phyloP scores from a whole-genome alignment of 305 asterid species.

The Coffea humblotiana region DNA sequence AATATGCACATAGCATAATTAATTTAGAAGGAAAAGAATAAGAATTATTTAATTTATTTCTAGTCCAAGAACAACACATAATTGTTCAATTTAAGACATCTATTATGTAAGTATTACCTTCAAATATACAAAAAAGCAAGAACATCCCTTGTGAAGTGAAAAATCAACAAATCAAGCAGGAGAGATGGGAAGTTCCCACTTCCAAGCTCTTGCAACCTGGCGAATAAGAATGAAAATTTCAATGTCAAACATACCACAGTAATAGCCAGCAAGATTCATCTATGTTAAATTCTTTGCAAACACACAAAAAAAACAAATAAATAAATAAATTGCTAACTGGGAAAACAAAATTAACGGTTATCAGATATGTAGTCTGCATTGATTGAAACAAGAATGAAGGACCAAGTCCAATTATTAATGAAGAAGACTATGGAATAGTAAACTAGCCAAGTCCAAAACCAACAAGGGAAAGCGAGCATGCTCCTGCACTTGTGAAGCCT shows the following conservation, averaged over 20 bases:
- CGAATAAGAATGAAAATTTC: neutral
- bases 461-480: neutral
- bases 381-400: neutral
- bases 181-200: neutral
- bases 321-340: neutral
- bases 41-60: neutral
- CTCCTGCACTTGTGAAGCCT: neutral
- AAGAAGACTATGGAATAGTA: neutral
- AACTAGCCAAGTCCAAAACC: neutral
- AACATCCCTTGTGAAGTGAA: neutral
- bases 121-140: neutral
- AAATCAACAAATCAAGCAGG: neutral
- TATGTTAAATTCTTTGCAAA: neutral
- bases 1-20: neutral
- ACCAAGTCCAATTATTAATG: neutral
- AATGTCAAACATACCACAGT: neutral
- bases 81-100: neutral
- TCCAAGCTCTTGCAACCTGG: slow-evolving; percentile 4
- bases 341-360: neutral
- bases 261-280: neutral
- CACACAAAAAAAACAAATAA: no score
- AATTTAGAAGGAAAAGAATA: neutral
- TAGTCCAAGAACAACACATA: neutral
- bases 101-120: neutral
- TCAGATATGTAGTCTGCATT: neutral